Evolutionary conservation across 148 eudicot species (phyloP).

Genomic region (Camellia granthamiana): DNA sequence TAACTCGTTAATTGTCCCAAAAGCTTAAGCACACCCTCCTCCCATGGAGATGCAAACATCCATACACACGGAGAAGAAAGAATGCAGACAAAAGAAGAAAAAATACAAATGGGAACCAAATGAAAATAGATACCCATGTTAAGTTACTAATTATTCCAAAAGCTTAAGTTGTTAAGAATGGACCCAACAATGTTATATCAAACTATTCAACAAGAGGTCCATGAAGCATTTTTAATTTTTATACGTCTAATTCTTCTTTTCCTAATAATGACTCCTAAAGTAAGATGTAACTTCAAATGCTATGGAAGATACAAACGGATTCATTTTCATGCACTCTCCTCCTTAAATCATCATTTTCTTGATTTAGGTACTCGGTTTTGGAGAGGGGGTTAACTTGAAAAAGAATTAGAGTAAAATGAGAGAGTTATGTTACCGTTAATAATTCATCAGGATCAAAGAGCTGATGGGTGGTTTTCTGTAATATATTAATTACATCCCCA

Average conservation of each 20-base stretch:
- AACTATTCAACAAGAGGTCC: neutral
- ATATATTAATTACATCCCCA: conserved; percentile 72
- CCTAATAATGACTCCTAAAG: neutral
- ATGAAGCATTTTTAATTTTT: neutral
- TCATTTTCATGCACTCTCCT: neutral
- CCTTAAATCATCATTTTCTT: neutral
- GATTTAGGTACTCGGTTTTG: neutral
- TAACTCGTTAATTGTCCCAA: too few species aligned
- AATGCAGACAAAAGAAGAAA: too few species aligned
- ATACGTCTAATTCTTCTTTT: neutral
- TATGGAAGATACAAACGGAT: neutral
- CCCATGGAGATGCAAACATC: too few species aligned
- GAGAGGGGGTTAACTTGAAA: neutral
- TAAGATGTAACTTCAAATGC: neutral
- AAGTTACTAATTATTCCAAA: too few species aligned
- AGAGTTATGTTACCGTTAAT: conserved; percentile 49
- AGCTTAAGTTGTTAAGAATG: too few species aligned
- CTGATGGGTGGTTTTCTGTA: conserved; percentile 77
- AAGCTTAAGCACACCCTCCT: too few species aligned
- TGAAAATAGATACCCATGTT: too few species aligned
- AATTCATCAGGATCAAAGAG: conserved; percentile 92
- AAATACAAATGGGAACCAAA: too few species aligned
- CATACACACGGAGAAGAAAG: too few species aligned
- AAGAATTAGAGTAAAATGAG: neutral
- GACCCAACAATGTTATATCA: too few species aligned